Base-by-base conservation (phyloP, 129 eudicot genomes). In the Helianthus annuus region DNA sequence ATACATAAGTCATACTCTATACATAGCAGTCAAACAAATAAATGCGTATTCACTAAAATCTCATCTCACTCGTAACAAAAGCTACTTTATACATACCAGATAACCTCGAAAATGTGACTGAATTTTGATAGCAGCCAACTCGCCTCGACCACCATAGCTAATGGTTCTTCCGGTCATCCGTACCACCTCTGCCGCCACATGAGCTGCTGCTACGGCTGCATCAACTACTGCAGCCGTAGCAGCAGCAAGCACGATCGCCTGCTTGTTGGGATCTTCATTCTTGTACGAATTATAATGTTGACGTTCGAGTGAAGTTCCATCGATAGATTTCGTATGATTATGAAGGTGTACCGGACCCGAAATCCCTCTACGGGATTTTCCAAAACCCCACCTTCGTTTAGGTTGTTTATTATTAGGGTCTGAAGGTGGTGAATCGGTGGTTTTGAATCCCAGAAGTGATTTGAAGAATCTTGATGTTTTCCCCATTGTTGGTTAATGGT, bases 101-200 rank as follows among this genome's bases (percentile, higher is more conserved):
- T 89, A 89, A 6, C 87, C 92, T 10, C 98, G 90, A 44, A 89
- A 93, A 70, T 68, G 65, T 11, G 96, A 87, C 76, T 93, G 98
- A n/a, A 93, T 82, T 59, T 61, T 79, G 64, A 93, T 86, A 70
- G 92, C 98, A 42, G 94, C 92, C 82, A 75, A 49, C 14, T 73
- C 77, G 22, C 71, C 81, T 1, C 87, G 79, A 48, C 22, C 58
- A 64, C 83, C 77, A 24, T 66, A 52, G 10, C 82, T 81, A 34
- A 27, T 53, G 39, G 12, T 52, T 22, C 81, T 64, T 38, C 84
- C 77, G 0, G 87, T 83, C 42, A 85, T 62, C 74, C 84, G 70
- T 10, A 82, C 89, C 0, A 81, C 95, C 5, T 77, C 86, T 6
- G 86, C 83, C 1, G 91, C 95, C 0, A 89, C 95, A 44, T 85